Evolutionary conservation across 2,329 filamentous ascomycete genomes (phyloP).

Genomic region (Plenodomus biglobosus): DNA sequence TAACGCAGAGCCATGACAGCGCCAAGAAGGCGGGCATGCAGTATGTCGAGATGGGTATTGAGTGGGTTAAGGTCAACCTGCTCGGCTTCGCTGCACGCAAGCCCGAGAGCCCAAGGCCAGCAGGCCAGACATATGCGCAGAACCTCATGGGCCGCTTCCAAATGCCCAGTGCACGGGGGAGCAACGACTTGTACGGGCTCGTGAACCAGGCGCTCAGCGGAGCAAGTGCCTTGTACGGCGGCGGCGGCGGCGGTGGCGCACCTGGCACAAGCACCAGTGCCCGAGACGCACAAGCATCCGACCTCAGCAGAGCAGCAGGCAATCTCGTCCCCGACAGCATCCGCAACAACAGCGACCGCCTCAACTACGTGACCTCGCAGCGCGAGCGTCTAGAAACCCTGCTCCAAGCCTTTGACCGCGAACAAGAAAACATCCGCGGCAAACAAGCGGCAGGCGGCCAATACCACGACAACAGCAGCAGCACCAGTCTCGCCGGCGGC

Average conservation of each 20-base stretch:
- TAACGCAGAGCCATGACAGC: conserved; percentile 76
- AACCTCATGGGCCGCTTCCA: conserved; percentile 82
- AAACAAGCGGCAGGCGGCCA: conserved; percentile 46
- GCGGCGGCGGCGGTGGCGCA: too few relatives aligned
- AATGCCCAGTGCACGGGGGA: conserved; percentile 69
- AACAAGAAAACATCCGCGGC: conserved; percentile 64
- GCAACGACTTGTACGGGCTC: conserved; percentile 73
- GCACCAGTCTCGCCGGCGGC: conserved; percentile 19
- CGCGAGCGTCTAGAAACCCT: conserved; percentile 74
- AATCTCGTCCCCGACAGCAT: conserved; percentile 72
- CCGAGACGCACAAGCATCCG: conserved; percentile 49
- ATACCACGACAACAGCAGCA: conserved; percentile 46
- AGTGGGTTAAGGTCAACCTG: conserved; percentile 69
- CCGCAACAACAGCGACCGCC: conserved; percentile 64
- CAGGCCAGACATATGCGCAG: conserved; percentile 68
- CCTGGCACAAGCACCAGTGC: conserved; percentile 17
- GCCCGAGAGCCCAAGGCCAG: conserved; percentile 49
- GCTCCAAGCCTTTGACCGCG: conserved; percentile 75
- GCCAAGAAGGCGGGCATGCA: conserved; percentile 74
- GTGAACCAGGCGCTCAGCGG: conserved; percentile 73
- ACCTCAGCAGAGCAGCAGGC: conserved; percentile 57
- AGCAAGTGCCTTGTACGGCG: conserved; percentile 53
- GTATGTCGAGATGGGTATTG: conserved; percentile 50
- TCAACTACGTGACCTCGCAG: conserved; percentile 75
- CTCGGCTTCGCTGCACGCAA: conserved; percentile 69